Evolutionary conservation across 257 asterid genomes (phyloP), one percentile per base, ranked within the genome.

Genomic region (Salvia hispanica): DNA sequence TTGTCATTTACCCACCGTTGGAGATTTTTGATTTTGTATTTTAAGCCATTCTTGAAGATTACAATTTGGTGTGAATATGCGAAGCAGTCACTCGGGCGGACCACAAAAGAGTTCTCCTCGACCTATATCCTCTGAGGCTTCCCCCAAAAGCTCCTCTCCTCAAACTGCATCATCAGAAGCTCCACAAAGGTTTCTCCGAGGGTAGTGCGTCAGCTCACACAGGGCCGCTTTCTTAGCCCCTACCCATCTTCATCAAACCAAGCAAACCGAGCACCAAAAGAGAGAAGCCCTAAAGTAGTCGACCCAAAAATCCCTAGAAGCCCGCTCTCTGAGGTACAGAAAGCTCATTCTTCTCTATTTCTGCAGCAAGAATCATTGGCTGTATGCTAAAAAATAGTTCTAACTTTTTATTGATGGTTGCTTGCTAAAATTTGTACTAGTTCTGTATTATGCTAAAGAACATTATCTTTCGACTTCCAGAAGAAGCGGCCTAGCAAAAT

Each of bases 161-260:
- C 77, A 80, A 42, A 46, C 80, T 50, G 71, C 58, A 52, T 67
- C 83, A 11, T 54, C 80, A 0, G 86, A 82, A 25, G 31, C 31
- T 25, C 31, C 31, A 1, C 31, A 25, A 56, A 80, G 72, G 36
- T 51, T 50, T 92, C 98, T 51, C 96, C 92, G 1, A 81, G 88
- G 36, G 89, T 85, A 58, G 89, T 76, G n/a, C 95, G 91, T 12
- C 90, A 85, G 78, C 89, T 92, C 62, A 82, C 87, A 76, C 85
- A 0, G 67, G 82, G 1, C 72, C 88, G 1, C 81, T n/a, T 87
- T 77, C 62, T 81, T 84, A 25, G 96, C 84, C 25, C 88, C 76
- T 21, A 79, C 89, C 0, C 90, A 3, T 83, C 91, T 31, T 78
- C 97, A 0, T 74, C 87, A 6, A 86, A 78, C 76, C 73, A 68